phyloP scores from a whole-genome alignment of 1,284 basidiomycete genomes.

The Pseudozyma thailandica region DNA sequence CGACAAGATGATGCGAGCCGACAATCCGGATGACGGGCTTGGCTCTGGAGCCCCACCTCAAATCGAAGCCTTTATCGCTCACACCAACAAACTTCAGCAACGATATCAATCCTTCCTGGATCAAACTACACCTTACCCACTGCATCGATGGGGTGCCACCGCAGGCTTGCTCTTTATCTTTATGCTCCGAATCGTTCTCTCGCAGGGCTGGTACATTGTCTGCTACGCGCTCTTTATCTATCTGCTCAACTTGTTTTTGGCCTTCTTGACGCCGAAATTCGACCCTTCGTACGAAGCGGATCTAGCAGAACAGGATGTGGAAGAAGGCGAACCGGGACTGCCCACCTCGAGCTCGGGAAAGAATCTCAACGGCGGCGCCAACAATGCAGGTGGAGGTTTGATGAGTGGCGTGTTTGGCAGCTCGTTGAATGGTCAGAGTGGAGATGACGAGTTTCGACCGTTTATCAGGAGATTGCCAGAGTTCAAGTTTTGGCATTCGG shows the following conservation, averaged over 20 bases:
- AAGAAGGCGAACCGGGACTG: conserved; percentile 80
- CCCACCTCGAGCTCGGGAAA: conserved; percentile 56
- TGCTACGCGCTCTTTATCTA: conserved; percentile 68
- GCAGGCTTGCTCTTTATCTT: conserved; percentile 80
- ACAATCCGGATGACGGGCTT: conserved; percentile 48
- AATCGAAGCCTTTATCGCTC: conserved; percentile 53
- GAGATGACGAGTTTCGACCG: conserved; percentile 72
- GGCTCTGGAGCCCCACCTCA: conserved; percentile 41
- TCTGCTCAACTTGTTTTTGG: conserved; percentile 75
- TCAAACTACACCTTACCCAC: conserved; percentile 86
- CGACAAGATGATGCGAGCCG: conserved; percentile 61
- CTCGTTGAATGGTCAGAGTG: conserved; percentile 69
- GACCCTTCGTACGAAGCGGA: conserved; percentile 95
- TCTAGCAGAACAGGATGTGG: conserved; percentile 90
- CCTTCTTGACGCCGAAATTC: conserved; percentile 91
- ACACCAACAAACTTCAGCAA: conserved; percentile 53
- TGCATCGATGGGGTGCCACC: conserved; percentile 89
- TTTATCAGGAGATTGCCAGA: conserved; percentile 95
- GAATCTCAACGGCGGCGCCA: conserved; percentile 6
- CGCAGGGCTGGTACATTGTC: conserved; percentile 92
- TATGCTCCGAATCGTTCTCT: conserved; percentile 83
- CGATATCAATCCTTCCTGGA: conserved; percentile 81
- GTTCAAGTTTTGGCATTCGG: conserved; percentile 90
- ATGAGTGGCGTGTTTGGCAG: conserved; percentile 67
- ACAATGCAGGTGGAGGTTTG: conserved; percentile 54